Base-by-base conservation (phyloP, 2,329 filamentous ascomycete genomes). In the Sporothrix mexicana region DNA sequence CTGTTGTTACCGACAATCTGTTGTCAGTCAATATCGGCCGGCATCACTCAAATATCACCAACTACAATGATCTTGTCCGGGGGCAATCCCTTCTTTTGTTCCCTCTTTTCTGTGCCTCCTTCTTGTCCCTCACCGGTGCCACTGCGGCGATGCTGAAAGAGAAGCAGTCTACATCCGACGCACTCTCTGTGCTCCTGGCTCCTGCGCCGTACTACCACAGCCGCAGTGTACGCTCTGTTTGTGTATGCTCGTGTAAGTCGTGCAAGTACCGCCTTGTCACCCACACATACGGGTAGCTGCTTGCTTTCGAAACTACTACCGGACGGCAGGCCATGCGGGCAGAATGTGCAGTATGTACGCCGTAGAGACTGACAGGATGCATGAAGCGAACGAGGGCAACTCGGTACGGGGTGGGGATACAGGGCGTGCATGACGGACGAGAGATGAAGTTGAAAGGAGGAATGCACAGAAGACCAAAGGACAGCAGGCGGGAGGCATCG, bases 181-280 rank as follows among this genome's bases (percentile, higher is more conserved):
- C 23, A 30, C 43, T 7, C 30, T 36, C 30, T 7, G 30, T 36
- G 30, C 30, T 9, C 64, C 45, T 45, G 30, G 47, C 45, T 30
- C 45, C 64, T 67, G 64, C 25, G 64, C 45, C 45, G 64, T 36
- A 36, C n/a, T 51, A 67, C 64, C 17, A 45, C 64, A 51, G 64
- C 43, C 15, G 30, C 30, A 36, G 30, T 36, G 30, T 5, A 2
- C 30, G 30, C 30, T 36, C 30, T 36, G 30, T 5, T 36, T 5
- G 30, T 36, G 30, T 36, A 36, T 36, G 30, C 30, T 36, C 30
- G 3, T 36, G 30, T 36, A 36, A 36, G 30, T 36, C 30, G 30
- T 36, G 30, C 30, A 36, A 36, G 30, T 36, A 36, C 30, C 30
- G 20, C 23, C 64, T 49, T 30, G 61, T 66, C 17, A 20, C 12